phyloP scores from a whole-genome alignment of 2,329 filamentous ascomycete genomes.

The Xylogone sp. region DNA sequence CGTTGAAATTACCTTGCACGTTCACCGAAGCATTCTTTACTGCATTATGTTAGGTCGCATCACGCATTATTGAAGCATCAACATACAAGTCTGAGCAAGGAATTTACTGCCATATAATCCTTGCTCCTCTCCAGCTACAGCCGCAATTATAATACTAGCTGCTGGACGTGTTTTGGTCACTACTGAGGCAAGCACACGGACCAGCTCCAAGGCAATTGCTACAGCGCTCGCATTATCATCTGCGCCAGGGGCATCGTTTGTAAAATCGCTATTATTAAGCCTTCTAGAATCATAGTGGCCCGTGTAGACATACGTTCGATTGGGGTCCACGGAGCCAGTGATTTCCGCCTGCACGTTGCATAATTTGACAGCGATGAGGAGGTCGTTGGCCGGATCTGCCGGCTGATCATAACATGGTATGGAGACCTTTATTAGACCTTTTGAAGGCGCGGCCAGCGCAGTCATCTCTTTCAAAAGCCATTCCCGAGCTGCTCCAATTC shows the following conservation, averaged over 20 bases:
- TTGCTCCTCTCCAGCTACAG: conserved; percentile 56
- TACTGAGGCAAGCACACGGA: conserved; percentile 40
- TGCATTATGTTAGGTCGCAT: conserved; percentile 2
- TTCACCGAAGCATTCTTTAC: conserved; percentile 42
- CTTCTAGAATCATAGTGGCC: conserved; percentile 53
- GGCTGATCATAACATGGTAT: conserved; percentile 46
- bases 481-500: conserved; percentile 53
- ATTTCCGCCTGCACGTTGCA: conserved; percentile 50
- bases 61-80: background rate
- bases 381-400: conserved; percentile 34
- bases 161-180: conserved; percentile 41
- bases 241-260: conserved; percentile 50
- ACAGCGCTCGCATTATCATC: conserved; percentile 55
- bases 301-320: conserved; percentile 50
- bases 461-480: conserved; percentile 50
- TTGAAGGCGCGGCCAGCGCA: conserved; percentile 40
- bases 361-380: conserved; percentile 47
- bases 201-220: conserved; percentile 45
- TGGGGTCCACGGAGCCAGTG: conserved; percentile 43
- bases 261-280: conserved; percentile 46
- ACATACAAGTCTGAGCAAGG: conserved; percentile 46
- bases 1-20: conserved; percentile 53
- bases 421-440: conserved; percentile 45
- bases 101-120: conserved; percentile 46
- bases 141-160: conserved; percentile 51